phyloP scores from a whole-genome alignment of 2,329 filamentous ascomycete species.

The Apiospora arundinis region DNA sequence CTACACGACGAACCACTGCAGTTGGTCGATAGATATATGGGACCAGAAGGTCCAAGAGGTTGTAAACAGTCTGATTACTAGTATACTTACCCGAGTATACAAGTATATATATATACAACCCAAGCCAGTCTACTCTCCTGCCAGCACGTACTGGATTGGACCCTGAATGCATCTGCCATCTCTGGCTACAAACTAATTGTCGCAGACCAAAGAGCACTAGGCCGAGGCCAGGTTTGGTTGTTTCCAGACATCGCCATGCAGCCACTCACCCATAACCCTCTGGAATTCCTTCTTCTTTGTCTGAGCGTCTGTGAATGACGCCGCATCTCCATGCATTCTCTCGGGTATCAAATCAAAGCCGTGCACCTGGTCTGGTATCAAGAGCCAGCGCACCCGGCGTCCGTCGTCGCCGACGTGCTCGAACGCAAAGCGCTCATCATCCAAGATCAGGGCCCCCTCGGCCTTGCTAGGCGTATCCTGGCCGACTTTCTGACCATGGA shows the following conservation, averaged over 20 bases:
- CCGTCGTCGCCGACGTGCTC: conserved; percentile 35
- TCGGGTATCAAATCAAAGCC: conserved; percentile 46
- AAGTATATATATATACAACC: no score
- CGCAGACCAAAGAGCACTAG: conserved; percentile 25
- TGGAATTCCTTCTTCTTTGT: conserved; percentile 41
- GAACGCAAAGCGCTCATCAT: conserved; percentile 46
- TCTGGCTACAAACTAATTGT: conserved; percentile 9
- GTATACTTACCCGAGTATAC: background rate
- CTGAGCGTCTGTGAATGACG: conserved; percentile 37
- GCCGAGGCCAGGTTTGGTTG: conserved; percentile 21
- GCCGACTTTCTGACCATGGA: conserved; percentile 37
- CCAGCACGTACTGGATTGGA: background rate
- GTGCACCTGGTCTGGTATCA: conserved; percentile 50
- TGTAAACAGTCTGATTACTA: background rate
- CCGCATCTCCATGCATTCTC: conserved; percentile 37
- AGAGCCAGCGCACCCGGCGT: conserved; percentile 46
- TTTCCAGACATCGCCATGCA: conserved; percentile 39
- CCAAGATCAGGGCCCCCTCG: conserved; percentile 32
- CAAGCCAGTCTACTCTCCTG: no score
- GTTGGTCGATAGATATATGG: background rate
- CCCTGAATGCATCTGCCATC: background rate
- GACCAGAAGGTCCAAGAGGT: background rate
- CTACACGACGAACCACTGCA: background rate
- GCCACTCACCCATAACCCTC: conserved; percentile 39
- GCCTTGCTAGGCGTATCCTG: conserved; percentile 30